Percentiles rank a stretch among this genome's conserved stretches.
These are phyloP conservation scores for Verticillium nonalfalfae DNA, from an alignment of 2,329 filamentous ascomycete genomes.

Conservation along the genomic window DNA sequence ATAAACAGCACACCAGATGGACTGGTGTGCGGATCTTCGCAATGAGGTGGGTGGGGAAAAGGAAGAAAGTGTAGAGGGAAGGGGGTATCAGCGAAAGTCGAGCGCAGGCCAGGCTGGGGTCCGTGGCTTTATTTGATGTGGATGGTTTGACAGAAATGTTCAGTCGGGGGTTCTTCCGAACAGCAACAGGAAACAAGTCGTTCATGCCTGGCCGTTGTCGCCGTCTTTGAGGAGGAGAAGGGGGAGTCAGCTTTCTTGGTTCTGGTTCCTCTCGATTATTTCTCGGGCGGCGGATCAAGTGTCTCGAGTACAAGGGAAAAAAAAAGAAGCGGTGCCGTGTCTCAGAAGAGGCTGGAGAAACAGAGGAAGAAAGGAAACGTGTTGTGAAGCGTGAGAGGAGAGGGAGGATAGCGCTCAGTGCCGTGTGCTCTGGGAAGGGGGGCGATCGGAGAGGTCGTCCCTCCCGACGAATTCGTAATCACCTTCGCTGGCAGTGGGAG, in stretches of 20 bases:
- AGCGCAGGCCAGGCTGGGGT: background rate
- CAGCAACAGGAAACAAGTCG: constrained; percentile 3
- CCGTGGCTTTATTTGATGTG: background rate
- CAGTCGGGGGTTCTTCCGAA: no score
- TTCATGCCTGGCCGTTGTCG: constrained; percentile 25
- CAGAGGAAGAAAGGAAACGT: background rate
- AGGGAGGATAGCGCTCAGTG: background rate
- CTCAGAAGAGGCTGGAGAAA: background rate
- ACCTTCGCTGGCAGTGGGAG: constrained; percentile 57
- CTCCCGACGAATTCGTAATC: constrained; percentile 33
- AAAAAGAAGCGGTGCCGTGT: background rate
- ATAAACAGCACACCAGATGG: background rate
- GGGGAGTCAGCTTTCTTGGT: background rate
- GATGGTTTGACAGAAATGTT: background rate
- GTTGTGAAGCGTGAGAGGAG: constrained; percentile 2
- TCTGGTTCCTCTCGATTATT: background rate
- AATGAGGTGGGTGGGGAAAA: background rate
- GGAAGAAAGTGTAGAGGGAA: background rate
- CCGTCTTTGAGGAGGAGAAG: constrained; percentile 22
- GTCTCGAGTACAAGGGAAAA: background rate
- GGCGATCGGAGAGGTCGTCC: constrained; percentile 13
- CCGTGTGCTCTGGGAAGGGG: background rate
- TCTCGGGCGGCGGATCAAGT: background rate
- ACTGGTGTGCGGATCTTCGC: background rate
- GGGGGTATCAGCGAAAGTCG: constrained; percentile 5